These are phyloP conservation scores for Pseudocercospora ulei DNA, from an alignment of 2,329 filamentous ascomycete genomes.

Conservation along the genomic window DNA sequence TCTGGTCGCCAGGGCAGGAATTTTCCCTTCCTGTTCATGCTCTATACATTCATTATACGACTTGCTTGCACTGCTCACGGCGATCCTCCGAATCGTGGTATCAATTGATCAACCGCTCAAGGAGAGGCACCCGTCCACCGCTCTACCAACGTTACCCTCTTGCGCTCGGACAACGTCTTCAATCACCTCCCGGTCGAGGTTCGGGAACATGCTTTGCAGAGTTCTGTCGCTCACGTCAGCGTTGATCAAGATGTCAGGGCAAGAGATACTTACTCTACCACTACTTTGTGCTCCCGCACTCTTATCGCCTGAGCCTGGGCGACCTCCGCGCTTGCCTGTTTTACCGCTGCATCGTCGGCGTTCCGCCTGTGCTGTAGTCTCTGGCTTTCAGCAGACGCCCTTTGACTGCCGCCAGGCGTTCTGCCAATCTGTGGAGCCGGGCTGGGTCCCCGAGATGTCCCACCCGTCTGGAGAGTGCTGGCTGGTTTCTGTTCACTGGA, in stretches of 20 bases:
- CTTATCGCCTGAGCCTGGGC: slow-evolving; percentile 79
- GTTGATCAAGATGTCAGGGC: neutral
- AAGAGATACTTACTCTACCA: slow-evolving; percentile 57
- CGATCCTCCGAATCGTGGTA: slow-evolving; percentile 3
- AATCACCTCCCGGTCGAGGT: slow-evolving; percentile 86
- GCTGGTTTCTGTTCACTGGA: slow-evolving; percentile 26
- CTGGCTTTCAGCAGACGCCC: slow-evolving; percentile 19
- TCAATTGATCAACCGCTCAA: slow-evolving; percentile 30
- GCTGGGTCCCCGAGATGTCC: slow-evolving; percentile 43
- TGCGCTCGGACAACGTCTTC: slow-evolving; percentile 95
- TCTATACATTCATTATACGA: slow-evolving; percentile 8
- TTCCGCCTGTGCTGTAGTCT: slow-evolving; percentile 41
- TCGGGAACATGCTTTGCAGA: slow-evolving; percentile 90
- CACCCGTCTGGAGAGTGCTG: slow-evolving; percentile 42
- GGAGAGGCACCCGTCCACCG: slow-evolving; percentile 43
- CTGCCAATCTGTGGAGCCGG: slow-evolving; percentile 32
- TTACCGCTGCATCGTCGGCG: slow-evolving; percentile 77
- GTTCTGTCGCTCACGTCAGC: slow-evolving; percentile 45
- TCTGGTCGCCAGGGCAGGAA: neutral
- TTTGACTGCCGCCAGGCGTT: slow-evolving; percentile 26
- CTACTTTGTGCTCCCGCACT: slow-evolving; percentile 72
- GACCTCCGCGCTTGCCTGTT: slow-evolving; percentile 80
- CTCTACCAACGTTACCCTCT: slow-evolving; percentile 56
- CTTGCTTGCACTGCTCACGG: slow-evolving; percentile 1
- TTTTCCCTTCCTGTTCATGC: too few species aligned